These are phyloP conservation scores for Inosperma sp. DNA, from an alignment of 768 basidiomycete species.

Conservation along the genomic window DNA sequence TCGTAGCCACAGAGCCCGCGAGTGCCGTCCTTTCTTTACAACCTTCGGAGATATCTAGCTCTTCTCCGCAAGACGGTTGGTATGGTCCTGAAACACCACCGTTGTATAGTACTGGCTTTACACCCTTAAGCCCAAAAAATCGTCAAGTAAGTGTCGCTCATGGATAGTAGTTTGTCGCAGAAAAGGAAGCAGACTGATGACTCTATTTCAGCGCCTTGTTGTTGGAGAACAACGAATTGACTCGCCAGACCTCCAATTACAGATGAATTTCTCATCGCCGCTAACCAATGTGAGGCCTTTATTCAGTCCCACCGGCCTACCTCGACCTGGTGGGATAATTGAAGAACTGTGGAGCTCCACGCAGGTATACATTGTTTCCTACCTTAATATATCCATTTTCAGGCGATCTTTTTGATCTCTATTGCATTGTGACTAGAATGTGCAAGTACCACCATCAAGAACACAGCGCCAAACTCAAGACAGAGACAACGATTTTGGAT, in stretches of 20 bases:
- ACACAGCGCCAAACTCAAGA: conserved; percentile 4
- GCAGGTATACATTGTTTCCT: conserved; percentile 13
- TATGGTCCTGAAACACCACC: conserved; percentile 6
- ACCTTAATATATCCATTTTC: not conserved
- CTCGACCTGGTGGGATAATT: conserved; percentile 30
- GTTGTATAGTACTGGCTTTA: conserved; percentile 23
- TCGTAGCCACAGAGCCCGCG: conserved; percentile 7
- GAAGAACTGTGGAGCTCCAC: conserved; percentile 32
- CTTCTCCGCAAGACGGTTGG: conserved; percentile 6
- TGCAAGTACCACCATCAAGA: conserved; percentile 16
- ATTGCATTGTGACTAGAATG: conserved; percentile 12
- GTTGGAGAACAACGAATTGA: conserved; percentile 19
- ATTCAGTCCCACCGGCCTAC: conserved; percentile 31
- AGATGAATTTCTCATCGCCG: conserved; percentile 28
- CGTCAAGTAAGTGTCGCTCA: conserved; percentile 18
- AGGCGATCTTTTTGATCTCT: not conserved
- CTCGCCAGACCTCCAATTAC: conserved; percentile 29
- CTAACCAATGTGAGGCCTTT: conserved; percentile 31
- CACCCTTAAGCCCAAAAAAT: conserved; percentile 24
- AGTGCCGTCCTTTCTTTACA: conserved; percentile 4
- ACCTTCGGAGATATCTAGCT: conserved; percentile 3
- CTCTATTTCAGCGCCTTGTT: conserved; percentile 21
- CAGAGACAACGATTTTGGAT: not conserved
- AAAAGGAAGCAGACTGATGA: not conserved
- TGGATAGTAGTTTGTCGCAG: not conserved